These are phyloP conservation scores for Magnusiomyces tetraspermus DNA, from an alignment of 1,139 yeast species.

Conservation along the genomic window DNA sequence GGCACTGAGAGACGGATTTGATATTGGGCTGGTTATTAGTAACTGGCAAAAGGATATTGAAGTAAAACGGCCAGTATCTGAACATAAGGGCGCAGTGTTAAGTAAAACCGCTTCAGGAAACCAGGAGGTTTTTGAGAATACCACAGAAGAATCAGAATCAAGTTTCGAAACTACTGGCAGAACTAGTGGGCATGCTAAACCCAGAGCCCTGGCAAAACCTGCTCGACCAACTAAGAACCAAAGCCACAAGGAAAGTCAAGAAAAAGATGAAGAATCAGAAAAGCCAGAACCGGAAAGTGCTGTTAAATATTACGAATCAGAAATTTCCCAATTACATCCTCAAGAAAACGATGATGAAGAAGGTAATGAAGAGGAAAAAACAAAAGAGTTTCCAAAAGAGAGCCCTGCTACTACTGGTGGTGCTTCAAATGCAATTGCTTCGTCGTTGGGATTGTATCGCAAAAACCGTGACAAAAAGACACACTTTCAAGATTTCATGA, in stretches of 20 bases:
- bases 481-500: conserved; percentile 24
- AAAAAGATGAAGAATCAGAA: background rate
- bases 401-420: too few species aligned
- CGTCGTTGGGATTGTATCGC: background rate
- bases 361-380: background rate
- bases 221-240: background rate
- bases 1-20: conserved; percentile 27
- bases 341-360: background rate
- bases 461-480: conserved; percentile 8
- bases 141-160: background rate
- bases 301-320: conserved; percentile 1
- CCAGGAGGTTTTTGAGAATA: conserved; percentile 5
- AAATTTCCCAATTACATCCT: background rate
- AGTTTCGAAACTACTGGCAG: background rate
- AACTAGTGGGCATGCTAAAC: too few species aligned
- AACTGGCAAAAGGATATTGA: conserved; percentile 16
- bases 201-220: background rate
- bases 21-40: conserved; percentile 16
- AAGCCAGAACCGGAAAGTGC: conserved; percentile 5
- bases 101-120: background rate
- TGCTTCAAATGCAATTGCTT: background rate
- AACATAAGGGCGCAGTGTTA: background rate
- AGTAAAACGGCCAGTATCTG: background rate
- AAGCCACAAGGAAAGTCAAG: background rate
- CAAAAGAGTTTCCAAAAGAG: background rate